Base-by-base conservation (phyloP, 2,329 filamentous ascomycete genomes). In the Fusarium sp. region DNA sequence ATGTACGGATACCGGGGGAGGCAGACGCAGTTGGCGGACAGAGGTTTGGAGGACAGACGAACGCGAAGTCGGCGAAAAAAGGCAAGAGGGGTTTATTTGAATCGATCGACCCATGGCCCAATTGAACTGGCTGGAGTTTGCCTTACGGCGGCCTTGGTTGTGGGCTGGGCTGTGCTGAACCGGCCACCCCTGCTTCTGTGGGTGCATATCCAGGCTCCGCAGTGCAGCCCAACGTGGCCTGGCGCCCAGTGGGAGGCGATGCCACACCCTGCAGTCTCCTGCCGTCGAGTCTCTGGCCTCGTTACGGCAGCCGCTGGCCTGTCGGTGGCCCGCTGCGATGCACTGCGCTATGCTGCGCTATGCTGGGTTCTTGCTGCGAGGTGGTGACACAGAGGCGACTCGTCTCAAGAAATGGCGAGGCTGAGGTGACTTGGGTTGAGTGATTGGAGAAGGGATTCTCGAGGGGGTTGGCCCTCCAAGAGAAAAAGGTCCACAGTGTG, bases 71-170 rank as follows among this genome's bases (percentile, higher is more conserved):
- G 25, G 54, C 54, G 32, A 57, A 57, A 57, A 57, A 57, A 35
- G 54, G 15, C n/a, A 8, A 32, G 25, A 25, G 15, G 3, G 11
- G 14, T 61, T 32, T 17, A 45, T 70, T 37, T 40, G 25, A 63
- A 14, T 35, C 17, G 45, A 14, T 35, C 17, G 45, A 30, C n/a
- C 10, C 4, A 38, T 27, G 27, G 47, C 47, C 47, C 47, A 54
- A 54, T 54, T 32, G 47, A 54, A 54, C 47, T 54, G 47, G 47
- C 47, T 54, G 47, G 47, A 54, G 47, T 54, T 54, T 54, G 47
- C 47, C 47, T 54, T 54, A 54, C 47, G 27, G 27, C 47, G 47
- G 47, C 47, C 47, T 54, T 54, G 47, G 47, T 32, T 54, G 47
- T 54, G 47, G 47, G 47, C 47, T 52, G 47, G 20, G 20, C 25